Conservation (phyloP, 2,329 filamentous ascomycete genomes). For the Colletotrichum simmondsii region DNA sequence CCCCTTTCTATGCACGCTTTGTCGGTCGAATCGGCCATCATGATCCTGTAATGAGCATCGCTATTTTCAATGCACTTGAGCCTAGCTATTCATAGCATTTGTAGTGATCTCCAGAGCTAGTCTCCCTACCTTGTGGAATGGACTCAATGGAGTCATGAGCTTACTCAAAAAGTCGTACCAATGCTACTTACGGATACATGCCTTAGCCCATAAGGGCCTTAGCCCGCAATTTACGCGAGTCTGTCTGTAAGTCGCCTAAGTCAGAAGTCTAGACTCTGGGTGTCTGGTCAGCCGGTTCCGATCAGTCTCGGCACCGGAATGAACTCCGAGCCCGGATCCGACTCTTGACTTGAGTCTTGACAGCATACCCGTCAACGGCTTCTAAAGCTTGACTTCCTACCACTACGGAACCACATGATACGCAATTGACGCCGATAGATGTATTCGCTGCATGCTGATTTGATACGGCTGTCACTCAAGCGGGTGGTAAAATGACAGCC, state of each 20-base stretch:
- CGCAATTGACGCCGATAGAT: neutral
- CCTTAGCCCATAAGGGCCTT: no score
- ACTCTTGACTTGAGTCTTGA: neutral
- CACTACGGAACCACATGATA: neutral
- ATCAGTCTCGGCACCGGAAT: neutral
- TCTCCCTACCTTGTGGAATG: neutral
- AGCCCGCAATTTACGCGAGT: no score
- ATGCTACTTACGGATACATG: neutral
- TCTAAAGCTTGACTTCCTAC: neutral
- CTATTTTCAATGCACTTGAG: neutral
- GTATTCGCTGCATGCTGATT: no score
- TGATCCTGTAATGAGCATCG: neutral
- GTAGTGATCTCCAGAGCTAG: constrained; percentile 6
- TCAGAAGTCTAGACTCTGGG: neutral
- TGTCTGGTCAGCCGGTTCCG: neutral
- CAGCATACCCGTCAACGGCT: neutral
- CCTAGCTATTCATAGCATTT: neutral
- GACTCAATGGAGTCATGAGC: constrained; percentile 22
- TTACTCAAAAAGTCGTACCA: neutral
- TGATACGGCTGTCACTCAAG: no score
- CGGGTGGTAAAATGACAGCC: no score
- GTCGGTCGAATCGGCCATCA: neutral
- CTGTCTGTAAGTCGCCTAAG: no score
- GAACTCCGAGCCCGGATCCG: neutral
- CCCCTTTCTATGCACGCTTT: neutral